phyloP scores from a whole-genome alignment of 2,329 filamentous ascomycete species.

The Celoporthe dispersa region DNA sequence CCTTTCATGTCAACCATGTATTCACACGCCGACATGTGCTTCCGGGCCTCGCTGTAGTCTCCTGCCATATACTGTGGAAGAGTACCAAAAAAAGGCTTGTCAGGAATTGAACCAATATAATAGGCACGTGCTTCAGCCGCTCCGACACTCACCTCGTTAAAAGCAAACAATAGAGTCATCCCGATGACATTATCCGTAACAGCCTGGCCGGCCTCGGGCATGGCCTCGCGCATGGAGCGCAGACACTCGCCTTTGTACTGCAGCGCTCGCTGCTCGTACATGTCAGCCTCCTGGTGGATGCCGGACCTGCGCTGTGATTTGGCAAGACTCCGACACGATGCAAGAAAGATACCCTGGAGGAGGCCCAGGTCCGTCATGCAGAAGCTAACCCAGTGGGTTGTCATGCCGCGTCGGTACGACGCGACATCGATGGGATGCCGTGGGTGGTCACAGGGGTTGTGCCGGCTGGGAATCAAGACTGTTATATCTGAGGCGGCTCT shows the following conservation, averaged over 20 bases:
- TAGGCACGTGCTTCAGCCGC: too few relatives aligned
- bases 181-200: slow-evolving; percentile 18
- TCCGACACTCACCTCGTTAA: slow-evolving; percentile 20
- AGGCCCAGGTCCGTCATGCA: slow-evolving; percentile 22
- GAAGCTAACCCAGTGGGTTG: slow-evolving; percentile 4
- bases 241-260: slow-evolving; percentile 16
- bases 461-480: slow-evolving; percentile 16
- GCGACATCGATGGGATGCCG: slow-evolving; percentile 8
- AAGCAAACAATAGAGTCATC: slow-evolving; percentile 16
- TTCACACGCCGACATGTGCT: slow-evolving; percentile 19
- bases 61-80: slow-evolving; percentile 15
- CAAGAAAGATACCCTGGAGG: slow-evolving; percentile 9
- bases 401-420: slow-evolving; percentile 11
- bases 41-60: neutral
- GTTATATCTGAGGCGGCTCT: slow-evolving; percentile 3
- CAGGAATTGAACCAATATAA: neutral
- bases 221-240: slow-evolving; percentile 14
- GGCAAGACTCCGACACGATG: slow-evolving; percentile 12
- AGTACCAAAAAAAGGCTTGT: neutral
- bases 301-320: slow-evolving; percentile 3
- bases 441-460: slow-evolving; percentile 12
- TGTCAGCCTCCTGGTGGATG: neutral
- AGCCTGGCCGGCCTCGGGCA: neutral
- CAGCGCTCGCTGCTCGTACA: slow-evolving; percentile 17
- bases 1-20: slow-evolving; percentile 19